phyloP scores from a whole-genome alignment of 2,329 filamentous ascomycete species.

The Gliomastix tumulicola region DNA sequence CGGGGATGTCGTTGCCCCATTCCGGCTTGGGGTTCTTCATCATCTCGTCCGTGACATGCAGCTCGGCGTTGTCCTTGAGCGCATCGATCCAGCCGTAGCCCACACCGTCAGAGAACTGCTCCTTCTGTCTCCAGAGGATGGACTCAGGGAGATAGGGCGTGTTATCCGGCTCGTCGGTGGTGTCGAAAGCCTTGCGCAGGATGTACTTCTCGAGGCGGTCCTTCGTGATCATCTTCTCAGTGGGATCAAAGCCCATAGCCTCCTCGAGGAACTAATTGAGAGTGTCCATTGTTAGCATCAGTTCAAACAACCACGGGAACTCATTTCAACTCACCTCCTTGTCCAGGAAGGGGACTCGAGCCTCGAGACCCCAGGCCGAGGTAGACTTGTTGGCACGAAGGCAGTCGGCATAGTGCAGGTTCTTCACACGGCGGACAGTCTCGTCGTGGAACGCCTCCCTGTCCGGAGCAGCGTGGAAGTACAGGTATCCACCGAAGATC shows the following conservation, averaged over 20 bases:
- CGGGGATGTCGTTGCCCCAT: conserved; percentile 88
- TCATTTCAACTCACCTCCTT: conserved; percentile 56
- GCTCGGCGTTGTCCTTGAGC: conserved; percentile 88
- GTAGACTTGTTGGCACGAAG: conserved; percentile 98
- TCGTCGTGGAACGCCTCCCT: conserved; percentile 93
- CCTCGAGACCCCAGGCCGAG: conserved; percentile 94
- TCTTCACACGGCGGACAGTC: conserved; percentile 89
- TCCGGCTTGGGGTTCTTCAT: conserved; percentile 97
- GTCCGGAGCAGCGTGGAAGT: conserved; percentile 93
- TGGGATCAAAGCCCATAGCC: conserved; percentile 87
- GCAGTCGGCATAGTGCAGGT: conserved; percentile 94
- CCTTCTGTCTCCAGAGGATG: conserved; percentile 98
- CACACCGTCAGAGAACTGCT: conserved; percentile 98
- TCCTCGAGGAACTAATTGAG: conserved; percentile 72
- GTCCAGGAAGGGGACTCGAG: conserved; percentile 95
- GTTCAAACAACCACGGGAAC: not conserved
- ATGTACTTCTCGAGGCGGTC: conserved; percentile 96
- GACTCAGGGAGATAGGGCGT: conserved; percentile 89
- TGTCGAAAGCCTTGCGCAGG: conserved; percentile 95
- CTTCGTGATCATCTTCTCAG: conserved; percentile 92
- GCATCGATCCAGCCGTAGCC: conserved; percentile 99
- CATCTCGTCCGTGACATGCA: conserved; percentile 90
- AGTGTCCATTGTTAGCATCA: conserved; percentile 11
- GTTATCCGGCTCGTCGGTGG: conserved; percentile 71
- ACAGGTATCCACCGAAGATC: conserved; percentile 97